Evolutionary conservation across 2,329 filamentous ascomycete genomes (phyloP), one percentile per base, ranked within the genome.

Genomic region (Stenocarpella maydis): DNA sequence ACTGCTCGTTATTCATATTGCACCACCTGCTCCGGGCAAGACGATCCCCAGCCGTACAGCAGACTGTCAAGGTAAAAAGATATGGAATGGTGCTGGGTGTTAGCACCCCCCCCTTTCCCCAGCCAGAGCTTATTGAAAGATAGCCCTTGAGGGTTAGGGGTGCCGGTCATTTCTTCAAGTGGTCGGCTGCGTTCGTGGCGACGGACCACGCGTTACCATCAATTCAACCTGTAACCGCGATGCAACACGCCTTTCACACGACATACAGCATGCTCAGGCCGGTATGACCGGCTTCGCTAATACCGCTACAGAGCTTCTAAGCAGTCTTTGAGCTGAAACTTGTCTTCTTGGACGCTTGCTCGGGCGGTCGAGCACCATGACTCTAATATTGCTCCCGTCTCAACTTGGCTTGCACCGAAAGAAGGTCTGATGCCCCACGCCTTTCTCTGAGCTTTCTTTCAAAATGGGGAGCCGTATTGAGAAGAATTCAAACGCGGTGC

Each of bases 1-100:
- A 99, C 76, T 98, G 93, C 52, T 94, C 89, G 85, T 98, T 98
- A 79, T 98, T 97, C 96, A 99, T 98, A 7, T 64, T 66, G 54
- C n/a, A 21, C 19, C n/a, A 37, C 24, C 31, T 17, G 8, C 19
- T 24, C 60, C 39, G 26, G 8, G 19, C 6, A 49, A 43, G 17
- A 31, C 9, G 24, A 8, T 12, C 39, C 19, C 14, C 12, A 4
- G 19, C 15, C 31, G 14, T 9, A 47, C 10, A 31, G 31, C 21
- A 12, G 21, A 14, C 7, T 17, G n/a, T 21, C 19, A 28, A 47
- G 21, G 17, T 37, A n/a, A n/a, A 4, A 41, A 9, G 24, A n/a
- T 34, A 37, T 21, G 5, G 24, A 9, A 47, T 28, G 28, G n/a
- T 12, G 14, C 9, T 17, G 14, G 14, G 21, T 3, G 5, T 21